phyloP scores from a whole-genome alignment of 192 early-diverging fungal species.

The Linnemannia schmuckeri region DNA sequence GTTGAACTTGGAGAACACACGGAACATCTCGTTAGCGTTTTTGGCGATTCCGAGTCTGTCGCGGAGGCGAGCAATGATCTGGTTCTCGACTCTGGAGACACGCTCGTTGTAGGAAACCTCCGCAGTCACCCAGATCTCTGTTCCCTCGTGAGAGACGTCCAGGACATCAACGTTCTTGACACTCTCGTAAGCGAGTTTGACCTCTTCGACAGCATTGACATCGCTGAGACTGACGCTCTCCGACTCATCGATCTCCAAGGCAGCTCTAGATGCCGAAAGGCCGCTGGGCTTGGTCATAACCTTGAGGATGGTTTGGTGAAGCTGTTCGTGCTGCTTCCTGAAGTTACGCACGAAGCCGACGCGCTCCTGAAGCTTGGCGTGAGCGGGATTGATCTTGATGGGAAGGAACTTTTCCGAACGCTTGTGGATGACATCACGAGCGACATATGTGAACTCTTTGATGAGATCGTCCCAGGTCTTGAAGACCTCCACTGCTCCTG shows the following conservation, averaged over 20 bases:
- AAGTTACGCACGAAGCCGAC: conserved; percentile 91
- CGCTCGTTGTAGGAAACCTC: conserved; percentile 95
- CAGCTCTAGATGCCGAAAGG: conserved; percentile 34
- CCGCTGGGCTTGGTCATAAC: conserved; percentile 84
- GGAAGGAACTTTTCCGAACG: conserved; percentile 94
- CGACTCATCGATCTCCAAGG: conserved; percentile 60
- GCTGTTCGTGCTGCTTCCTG: conserved; percentile 97
- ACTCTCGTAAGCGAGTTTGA: conserved; percentile 90
- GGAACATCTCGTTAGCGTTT: conserved; percentile 99
- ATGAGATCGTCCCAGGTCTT: conserved; percentile 93
- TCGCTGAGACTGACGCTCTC: conserved; percentile 71
- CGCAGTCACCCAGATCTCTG: conserved; percentile 91
- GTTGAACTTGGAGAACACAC: conserved; percentile 99
- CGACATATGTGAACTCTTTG: conserved; percentile 96
- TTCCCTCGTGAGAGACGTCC: conserved; percentile 94
- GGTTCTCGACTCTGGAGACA: conserved; percentile 95
- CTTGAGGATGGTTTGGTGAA: conserved; percentile 95
- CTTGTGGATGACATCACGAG: conserved; percentile 94
- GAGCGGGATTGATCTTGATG: conserved; percentile 94
- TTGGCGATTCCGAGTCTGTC: conserved; percentile 95
- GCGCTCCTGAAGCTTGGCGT: conserved; percentile 95
- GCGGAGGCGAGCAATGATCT: conserved; percentile 90
- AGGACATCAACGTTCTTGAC: conserved; percentile 95
- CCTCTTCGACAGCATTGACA: conserved; percentile 88
- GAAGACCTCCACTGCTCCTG: conserved; percentile 90